Evolutionary conservation across 768 basidiomycete species (phyloP).

Genomic region (Chalciporus piperatus): DNA sequence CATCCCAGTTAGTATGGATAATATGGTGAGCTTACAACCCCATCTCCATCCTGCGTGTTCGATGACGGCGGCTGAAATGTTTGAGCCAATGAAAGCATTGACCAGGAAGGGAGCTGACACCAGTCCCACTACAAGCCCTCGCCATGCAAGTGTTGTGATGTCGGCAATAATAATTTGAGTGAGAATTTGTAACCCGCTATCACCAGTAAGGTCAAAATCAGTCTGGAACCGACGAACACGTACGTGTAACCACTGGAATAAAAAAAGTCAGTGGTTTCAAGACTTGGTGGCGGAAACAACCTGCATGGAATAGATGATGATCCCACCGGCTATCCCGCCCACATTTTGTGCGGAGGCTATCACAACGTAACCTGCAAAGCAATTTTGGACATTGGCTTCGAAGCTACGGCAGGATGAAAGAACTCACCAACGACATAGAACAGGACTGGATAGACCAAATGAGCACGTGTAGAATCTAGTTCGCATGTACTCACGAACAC

Average conservation of each 20-base stretch:
- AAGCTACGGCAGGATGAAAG: not conserved
- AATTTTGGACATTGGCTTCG: not conserved
- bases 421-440: conserved; percentile 58
- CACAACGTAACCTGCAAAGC: conserved; percentile 43
- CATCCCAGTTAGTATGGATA: not conserved
- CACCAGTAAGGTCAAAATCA: not conserved
- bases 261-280: conserved; percentile 20
- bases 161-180: conserved; percentile 65
- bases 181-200: conserved; percentile 57
- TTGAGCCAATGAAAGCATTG: conserved; percentile 66
- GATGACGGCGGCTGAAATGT: conserved; percentile 46
- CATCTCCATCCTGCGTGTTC: conserved; percentile 59
- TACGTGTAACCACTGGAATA: conserved; percentile 56
- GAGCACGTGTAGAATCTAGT: not conserved
- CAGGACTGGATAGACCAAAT: conserved; percentile 34
- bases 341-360: conserved; percentile 51
- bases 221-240: conserved; percentile 17
- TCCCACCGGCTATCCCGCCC: conserved; percentile 48
- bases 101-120: conserved; percentile 54
- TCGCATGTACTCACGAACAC: conserved; percentile 47
- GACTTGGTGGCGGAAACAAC: conserved; percentile 13
- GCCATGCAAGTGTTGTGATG: conserved; percentile 55
- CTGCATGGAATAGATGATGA: conserved; percentile 56
- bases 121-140: conserved; percentile 48
- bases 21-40: conserved; percentile 50